Percentiles rank a stretch among this genome's conserved stretches.
Conservation (phyloP, 306 rosid species). For the Lotus japonicus region DNA sequence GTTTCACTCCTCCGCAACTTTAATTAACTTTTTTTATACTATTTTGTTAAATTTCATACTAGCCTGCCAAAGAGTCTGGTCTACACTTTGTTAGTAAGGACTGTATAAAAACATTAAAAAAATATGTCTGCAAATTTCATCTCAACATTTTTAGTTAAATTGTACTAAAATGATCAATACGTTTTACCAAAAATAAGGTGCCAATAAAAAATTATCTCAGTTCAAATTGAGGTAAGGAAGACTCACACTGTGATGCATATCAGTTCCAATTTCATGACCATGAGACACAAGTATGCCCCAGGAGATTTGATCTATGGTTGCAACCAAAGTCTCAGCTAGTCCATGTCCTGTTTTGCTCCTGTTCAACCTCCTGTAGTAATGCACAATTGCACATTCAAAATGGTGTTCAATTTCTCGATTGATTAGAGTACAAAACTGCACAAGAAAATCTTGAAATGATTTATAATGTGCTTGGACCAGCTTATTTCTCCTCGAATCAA, state of each 20-base stretch:
- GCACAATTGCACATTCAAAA: background rate
- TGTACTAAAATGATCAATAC: background rate
- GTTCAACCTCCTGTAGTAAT: slow-evolving; percentile 43
- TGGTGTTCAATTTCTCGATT: background rate
- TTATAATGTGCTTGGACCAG: no score
- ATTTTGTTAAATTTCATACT: no score
- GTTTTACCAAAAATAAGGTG: background rate
- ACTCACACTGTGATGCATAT: slow-evolving; percentile 58
- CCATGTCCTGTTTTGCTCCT: slow-evolving; percentile 31
- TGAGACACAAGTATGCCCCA: slow-evolving; percentile 48
- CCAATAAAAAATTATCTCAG: background rate
- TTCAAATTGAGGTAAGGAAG: background rate
- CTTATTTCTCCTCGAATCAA: no score
- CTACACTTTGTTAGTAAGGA: no score
- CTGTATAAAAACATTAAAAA: no score
- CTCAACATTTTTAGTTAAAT: no score
- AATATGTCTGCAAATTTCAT: background rate
- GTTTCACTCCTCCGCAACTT: no score
- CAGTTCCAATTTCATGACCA: slow-evolving; percentile 58
- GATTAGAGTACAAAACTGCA: background rate
- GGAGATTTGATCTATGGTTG: slow-evolving; percentile 57
- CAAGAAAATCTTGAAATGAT: no score
- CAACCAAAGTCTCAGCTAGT: slow-evolving; percentile 46
- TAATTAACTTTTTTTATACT: no score
- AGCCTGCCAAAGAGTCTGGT: no score